Percentiles rank a stretch among this genome's conserved stretches.
Evolutionary conservation across 805 yeast genomes (phyloP).

Genomic region (Lipomyces yamanashiensis): DNA sequence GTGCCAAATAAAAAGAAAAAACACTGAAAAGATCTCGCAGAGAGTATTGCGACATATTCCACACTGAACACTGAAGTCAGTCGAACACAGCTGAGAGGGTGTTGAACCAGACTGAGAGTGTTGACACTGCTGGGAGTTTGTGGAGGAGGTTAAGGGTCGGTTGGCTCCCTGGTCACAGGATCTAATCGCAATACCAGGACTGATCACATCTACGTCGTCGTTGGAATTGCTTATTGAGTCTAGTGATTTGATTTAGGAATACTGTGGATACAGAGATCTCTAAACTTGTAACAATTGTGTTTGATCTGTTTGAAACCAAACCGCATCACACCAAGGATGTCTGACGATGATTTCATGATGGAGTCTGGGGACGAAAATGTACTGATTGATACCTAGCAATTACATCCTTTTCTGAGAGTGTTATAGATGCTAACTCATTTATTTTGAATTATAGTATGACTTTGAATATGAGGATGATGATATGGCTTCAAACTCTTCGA

Average conservation of each 20-base stretch:
- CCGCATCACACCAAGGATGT: constrained; percentile 37
- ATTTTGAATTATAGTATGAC: constrained; percentile 41
- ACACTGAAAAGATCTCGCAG: neutral
- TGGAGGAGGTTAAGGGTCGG: too few species aligned
- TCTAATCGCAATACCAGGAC: too few species aligned
- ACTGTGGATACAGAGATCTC: too few species aligned
- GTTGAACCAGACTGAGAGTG: neutral
- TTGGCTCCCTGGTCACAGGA: too few species aligned
- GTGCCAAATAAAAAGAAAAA: neutral
- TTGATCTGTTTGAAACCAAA: too few species aligned
- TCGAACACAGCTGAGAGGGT: too few species aligned
- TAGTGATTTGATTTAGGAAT: too few species aligned
- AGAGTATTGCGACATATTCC: neutral
- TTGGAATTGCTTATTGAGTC: too few species aligned
- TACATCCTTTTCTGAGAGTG: neutral
- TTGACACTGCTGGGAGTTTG: neutral
- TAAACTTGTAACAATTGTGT: too few species aligned
- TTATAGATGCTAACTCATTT: neutral
- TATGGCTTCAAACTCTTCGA: constrained; percentile 40
- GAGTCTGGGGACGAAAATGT: constrained; percentile 48
- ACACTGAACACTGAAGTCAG: neutral
- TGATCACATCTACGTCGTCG: too few species aligned
- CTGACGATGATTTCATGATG: constrained; percentile 49
- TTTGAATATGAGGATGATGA: constrained; percentile 49
- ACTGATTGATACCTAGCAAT: constrained; percentile 13